Conservation (phyloP, 179 eudicot genomes). For the Sideroxylon spinosum region DNA sequence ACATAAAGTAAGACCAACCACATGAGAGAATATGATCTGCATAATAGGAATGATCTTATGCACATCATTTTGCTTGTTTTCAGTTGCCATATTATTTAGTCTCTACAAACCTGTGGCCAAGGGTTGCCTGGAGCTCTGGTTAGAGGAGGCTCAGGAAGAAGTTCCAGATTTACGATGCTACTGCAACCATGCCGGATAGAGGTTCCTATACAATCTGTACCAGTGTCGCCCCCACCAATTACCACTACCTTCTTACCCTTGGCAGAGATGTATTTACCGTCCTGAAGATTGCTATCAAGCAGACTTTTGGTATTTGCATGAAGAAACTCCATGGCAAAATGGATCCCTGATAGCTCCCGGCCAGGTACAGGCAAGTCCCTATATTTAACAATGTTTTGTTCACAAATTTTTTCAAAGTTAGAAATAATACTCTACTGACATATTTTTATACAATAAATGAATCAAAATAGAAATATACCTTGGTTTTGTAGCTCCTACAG, state of each 20-base stretch:
- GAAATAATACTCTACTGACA: background rate
- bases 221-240: conserved; percentile 99
- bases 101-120: conserved; percentile 86
- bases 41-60: background rate
- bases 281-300: conserved; percentile 86
- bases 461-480: conserved; percentile 40
- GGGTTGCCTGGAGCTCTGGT: conserved; percentile 95
- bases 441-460: background rate
- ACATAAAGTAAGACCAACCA: background rate
- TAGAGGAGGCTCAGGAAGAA: conserved; percentile 84
- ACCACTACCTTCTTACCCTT: conserved; percentile 96
- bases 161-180: conserved; percentile 70
- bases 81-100: background rate
- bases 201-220: conserved; percentile 96
- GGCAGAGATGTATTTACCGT: conserved; percentile 86
- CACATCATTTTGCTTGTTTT: conserved; percentile 2
- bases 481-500: conserved; percentile 95
- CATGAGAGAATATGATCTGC: background rate
- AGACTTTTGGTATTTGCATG: conserved; percentile 97
- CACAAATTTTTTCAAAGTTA: background rate
- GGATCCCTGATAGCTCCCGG: conserved; percentile 81
- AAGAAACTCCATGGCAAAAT: conserved; percentile 96
- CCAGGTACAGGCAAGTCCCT: conserved; percentile 97
- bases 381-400: conserved; percentile 29
- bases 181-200: conserved; percentile 94